Percentiles rank a stretch among this genome's conserved stretches.
These are phyloP conservation scores for Marasmius oreades DNA, from an alignment of 1,284 basidiomycete genomes.

Conservation along the genomic window DNA sequence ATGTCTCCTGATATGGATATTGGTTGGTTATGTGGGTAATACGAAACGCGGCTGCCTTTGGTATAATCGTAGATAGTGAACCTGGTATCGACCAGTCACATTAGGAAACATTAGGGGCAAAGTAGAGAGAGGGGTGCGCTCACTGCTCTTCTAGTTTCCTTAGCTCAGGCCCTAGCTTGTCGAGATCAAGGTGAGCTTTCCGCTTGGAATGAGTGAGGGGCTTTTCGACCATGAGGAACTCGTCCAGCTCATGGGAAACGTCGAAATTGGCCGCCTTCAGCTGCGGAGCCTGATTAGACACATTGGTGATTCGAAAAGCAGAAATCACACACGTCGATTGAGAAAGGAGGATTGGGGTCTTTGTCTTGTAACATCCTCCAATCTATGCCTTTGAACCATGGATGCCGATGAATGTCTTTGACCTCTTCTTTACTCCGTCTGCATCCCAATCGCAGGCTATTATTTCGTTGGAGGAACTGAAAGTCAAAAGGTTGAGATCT, in stretches of 20 bases:
- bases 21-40: constrained; percentile 77
- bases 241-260: constrained; percentile 94
- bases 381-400: constrained; percentile 83
- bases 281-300: constrained; percentile 35
- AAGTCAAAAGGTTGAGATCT: too few relatives aligned
- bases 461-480: constrained; percentile 85
- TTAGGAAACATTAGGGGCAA: neutral
- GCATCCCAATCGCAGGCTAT: constrained; percentile 80
- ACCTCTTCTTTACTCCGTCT: constrained; percentile 56
- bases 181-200: constrained; percentile 79
- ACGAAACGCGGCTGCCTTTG: constrained; percentile 61
- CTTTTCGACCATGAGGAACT: constrained; percentile 95
- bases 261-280: constrained; percentile 96
- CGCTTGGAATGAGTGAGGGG: constrained; percentile 92
- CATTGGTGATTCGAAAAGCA: constrained; percentile 1
- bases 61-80: constrained; percentile 79
- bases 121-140: constrained; percentile 23
- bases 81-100: constrained; percentile 29
- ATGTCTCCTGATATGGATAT: constrained; percentile 46
- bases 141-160: constrained; percentile 92
- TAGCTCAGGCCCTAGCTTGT: constrained; percentile 86
- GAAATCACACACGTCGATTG: constrained; percentile 74
- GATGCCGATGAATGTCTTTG: constrained; percentile 75
- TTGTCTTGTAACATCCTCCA: constrained; percentile 82
- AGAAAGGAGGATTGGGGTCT: constrained; percentile 78